These are phyloP conservation scores for Talaromyces proteolyticus DNA, from an alignment of 495 filamentous ascomycete species.

Conservation along the genomic window DNA sequence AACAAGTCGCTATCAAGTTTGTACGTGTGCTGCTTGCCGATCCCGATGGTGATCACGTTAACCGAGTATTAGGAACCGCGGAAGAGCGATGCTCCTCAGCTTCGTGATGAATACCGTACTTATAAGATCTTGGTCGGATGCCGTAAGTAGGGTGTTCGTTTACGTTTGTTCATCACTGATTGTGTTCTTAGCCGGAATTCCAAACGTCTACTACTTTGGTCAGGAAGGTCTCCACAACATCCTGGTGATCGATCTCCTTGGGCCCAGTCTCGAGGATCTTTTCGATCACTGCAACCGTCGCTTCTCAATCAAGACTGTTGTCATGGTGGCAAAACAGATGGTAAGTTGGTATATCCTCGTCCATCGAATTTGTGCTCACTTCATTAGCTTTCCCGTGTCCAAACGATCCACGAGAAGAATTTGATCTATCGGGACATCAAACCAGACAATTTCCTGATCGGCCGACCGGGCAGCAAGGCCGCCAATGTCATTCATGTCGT, in stretches of 20 bases:
- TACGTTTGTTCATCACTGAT: constrained; percentile 14
- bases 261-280: constrained; percentile 92
- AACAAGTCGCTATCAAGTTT: constrained; percentile 99
- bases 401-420: constrained; percentile 99
- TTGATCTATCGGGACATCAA: constrained; percentile 99
- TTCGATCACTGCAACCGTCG: constrained; percentile 97
- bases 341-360: constrained; percentile 39
- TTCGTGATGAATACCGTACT: constrained; percentile 97
- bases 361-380: constrained; percentile 13
- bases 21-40: constrained; percentile 50
- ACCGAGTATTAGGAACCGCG: constrained; percentile 71
- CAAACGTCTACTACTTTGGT: constrained; percentile 99
- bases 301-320: constrained; percentile 95
- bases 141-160: constrained; percentile 61
- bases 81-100: constrained; percentile 96
- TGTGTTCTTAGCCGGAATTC: constrained; percentile 72
- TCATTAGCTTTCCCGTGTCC: constrained; percentile 81
- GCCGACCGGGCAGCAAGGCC: constrained; percentile 83
- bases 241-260: constrained; percentile 94
- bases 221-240: constrained; percentile 99
- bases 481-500: constrained; percentile 99
- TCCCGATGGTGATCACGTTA: not conserved
- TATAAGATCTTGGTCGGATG: constrained; percentile 99
- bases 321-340: constrained; percentile 99
- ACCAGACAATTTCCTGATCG: constrained; percentile 98